Evolutionary conservation across 2,329 filamentous ascomycete species (phyloP).

Genomic region (Rugonectria rugulosa): DNA sequence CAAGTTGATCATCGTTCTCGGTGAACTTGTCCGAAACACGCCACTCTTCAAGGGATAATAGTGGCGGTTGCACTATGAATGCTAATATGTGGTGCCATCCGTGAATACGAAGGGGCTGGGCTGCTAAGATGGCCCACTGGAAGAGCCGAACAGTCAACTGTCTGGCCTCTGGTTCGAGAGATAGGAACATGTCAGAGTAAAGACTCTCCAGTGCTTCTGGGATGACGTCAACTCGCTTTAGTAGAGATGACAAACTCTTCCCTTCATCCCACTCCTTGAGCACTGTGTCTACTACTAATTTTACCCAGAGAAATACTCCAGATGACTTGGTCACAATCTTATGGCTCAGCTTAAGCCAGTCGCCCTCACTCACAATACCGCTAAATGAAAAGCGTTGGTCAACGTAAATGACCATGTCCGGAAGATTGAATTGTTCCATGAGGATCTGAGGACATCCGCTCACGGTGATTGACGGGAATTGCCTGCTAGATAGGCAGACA

Average conservation of each 20-base stretch:
- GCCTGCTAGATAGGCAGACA: conserved; percentile 20
- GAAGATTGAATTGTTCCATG: conserved; percentile 7
- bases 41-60: conserved; percentile 10
- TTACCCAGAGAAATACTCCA: conserved; percentile 25
- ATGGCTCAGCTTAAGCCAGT: not conserved
- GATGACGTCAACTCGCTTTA: not conserved
- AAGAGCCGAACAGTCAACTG: not conserved
- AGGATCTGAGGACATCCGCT: conserved; percentile 8
- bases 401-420: conserved; percentile 20
- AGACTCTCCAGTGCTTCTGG: conserved; percentile 9
- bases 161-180: not conserved
- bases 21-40: conserved; percentile 1
- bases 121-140: conserved; percentile 18
- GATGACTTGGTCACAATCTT: not conserved
- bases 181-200: not conserved
- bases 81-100: conserved; percentile 29
- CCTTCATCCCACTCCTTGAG: conserved; percentile 17
- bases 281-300: conserved; percentile 11
- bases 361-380: not conserved
- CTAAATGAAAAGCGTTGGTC: not conserved
- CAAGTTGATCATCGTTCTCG: conserved; percentile 16
- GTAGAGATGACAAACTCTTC: not conserved
- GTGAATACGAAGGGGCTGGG: conserved; percentile 10
- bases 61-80: not conserved
- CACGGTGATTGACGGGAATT: conserved; percentile 6